Evolutionary conservation across 305 asterid species (phyloP).

Genomic region (Fraxinus angustifolia): DNA sequence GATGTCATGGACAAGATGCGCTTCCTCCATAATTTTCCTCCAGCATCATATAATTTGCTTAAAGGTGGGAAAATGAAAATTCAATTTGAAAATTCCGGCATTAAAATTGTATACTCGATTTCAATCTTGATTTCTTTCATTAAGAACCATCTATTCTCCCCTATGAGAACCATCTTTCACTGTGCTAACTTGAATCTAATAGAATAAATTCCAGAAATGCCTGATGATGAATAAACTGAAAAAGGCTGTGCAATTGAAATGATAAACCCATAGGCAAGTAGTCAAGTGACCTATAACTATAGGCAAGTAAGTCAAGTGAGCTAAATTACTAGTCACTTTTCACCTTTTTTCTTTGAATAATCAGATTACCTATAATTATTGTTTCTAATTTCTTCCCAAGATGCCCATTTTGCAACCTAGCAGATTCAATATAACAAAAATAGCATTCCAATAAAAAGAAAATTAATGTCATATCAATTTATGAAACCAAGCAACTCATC

Average conservation of each 20-base stretch:
- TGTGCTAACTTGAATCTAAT: not conserved
- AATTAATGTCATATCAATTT: not conserved
- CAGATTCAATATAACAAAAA: not conserved
- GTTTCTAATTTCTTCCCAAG: not conserved
- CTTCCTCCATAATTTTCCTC: not conserved
- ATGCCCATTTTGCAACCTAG: not conserved
- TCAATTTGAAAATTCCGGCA: not conserved
- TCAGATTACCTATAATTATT: not conserved
- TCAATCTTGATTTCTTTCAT: not conserved
- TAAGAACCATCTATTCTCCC: not conserved
- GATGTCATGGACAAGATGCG: not conserved
- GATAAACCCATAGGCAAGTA: not conserved
- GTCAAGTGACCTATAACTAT: not conserved
- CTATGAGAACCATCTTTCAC: not conserved
- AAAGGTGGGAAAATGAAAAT: not conserved
- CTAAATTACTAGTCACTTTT: not conserved
- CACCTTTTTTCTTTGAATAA: not conserved
- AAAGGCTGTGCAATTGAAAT: not conserved
- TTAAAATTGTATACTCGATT: not conserved
- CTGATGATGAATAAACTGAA: not conserved
- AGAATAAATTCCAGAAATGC: not conserved
- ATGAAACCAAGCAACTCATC: not conserved
- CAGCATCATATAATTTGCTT: not conserved
- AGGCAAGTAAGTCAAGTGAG: not conserved
- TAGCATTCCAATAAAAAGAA: not conserved